Conservation (phyloP, 2,329 filamentous ascomycete genomes). For the Botryotinia narcissicola region DNA sequence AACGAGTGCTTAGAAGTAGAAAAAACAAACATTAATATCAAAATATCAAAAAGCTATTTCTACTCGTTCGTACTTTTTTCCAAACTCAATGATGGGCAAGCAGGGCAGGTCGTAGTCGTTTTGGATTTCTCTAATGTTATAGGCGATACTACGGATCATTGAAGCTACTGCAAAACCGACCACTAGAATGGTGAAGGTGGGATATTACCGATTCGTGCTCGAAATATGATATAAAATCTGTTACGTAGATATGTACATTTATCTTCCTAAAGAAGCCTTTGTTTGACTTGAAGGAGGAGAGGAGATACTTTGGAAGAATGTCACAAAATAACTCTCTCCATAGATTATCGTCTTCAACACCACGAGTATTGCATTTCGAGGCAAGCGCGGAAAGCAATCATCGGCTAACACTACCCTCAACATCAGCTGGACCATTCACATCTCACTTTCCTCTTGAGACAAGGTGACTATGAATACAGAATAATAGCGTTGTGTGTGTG, state of each 20-base stretch:
- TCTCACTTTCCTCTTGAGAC: not conserved
- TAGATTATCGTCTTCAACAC: not conserved
- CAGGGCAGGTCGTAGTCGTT: not conserved
- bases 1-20: not conserved
- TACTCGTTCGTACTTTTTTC: too few relatives aligned
- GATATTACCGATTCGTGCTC: not conserved
- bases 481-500: constrained; percentile 1
- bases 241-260: not conserved
- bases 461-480: not conserved
- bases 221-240: not conserved
- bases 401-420: not conserved
- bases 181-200: not conserved
- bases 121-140: not conserved
- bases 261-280: not conserved
- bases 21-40: not conserved
- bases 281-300: not conserved
- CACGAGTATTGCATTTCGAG: not conserved
- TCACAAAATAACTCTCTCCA: not conserved
- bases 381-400: not conserved
- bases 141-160: constrained; percentile 13
- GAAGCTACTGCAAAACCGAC: not conserved
- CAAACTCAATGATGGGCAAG: not conserved
- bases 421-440: constrained; percentile 17
- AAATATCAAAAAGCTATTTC: not conserved
- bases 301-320: not conserved